Base-by-base conservation (phyloP, 108 stramenopile species). In the Nitzschia sp. region DNA sequence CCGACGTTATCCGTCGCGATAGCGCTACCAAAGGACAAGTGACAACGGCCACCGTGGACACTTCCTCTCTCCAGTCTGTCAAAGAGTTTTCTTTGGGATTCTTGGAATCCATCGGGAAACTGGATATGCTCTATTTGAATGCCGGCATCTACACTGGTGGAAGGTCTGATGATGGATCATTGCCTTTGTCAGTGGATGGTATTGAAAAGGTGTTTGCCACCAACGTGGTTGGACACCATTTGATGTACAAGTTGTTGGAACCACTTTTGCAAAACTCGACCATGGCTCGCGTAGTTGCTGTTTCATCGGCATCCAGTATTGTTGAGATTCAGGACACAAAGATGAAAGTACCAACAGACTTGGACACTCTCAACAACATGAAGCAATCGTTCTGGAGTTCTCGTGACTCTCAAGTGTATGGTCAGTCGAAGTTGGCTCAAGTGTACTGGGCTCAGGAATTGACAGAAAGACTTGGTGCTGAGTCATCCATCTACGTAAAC, bases 81-180 rank as follows among this genome's bases (percentile, higher is more conserved):
- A 70, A 61, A 46, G 48, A 67, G 12, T 63, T 69, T 15, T 76
- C 81, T 12, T 63, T 56, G 26, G 21, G 65, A 41, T 53, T 51
- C 8, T 15, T 42, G 14, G 7, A 0, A 6, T 22, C 58, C 7
- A 38, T n/a, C 19, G 3, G 5, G 0, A 17, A 34, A 0, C 29
- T 86, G 29, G 84, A 86, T 59, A 81, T 86, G 81, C 53, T 86
- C 24, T 83, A 80, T 59, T 56, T 86, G 34, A 86, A 86, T 71
- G 84, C 84, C 17, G 84, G 84, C 6, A 80, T 70, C 39, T 51
- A 40, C 19, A 57, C 26, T 38, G 53, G 24, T 37, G 55, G 50
- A 0, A 21, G 6, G 8, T 25, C 50, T 12, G 34, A 65, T 2
- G 77, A 71, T 46, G 73, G 63, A 29, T 41, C 20, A 5, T 38